phyloP scores from a whole-genome alignment of 2,329 filamentous ascomycete genomes.

The Ophiocordyceps polyrhachis-furcata region DNA sequence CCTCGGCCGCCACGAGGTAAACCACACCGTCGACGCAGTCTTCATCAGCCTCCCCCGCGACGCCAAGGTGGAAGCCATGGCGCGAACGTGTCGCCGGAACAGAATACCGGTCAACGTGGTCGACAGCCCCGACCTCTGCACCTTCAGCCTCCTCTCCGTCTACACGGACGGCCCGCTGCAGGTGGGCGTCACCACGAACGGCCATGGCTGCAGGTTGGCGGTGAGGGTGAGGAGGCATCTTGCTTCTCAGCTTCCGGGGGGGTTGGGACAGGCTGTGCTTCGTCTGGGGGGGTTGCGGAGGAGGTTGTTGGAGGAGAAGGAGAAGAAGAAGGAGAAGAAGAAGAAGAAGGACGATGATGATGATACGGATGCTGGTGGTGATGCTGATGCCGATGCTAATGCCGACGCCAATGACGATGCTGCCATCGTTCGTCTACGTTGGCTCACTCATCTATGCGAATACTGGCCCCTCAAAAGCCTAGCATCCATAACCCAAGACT shows the following conservation, averaged over 20 bases:
- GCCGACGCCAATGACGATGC: constrained; percentile 65
- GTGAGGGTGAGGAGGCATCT: constrained; percentile 80
- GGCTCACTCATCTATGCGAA: constrained; percentile 92
- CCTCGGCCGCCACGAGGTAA: constrained; percentile 65
- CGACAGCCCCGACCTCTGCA: constrained; percentile 71
- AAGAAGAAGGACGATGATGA: not conserved
- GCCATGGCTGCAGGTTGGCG: constrained; percentile 83
- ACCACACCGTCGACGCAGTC: constrained; percentile 68
- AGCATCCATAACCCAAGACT: constrained; percentile 58
- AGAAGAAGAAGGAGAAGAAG: not conserved
- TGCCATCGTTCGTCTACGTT: constrained; percentile 26
- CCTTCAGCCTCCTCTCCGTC: constrained; percentile 76
- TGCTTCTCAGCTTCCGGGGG: constrained; percentile 54
- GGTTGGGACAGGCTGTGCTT: constrained; percentile 60
- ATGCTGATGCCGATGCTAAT: too few relatives aligned
- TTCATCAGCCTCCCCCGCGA: constrained; percentile 55
- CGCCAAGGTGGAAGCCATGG: constrained; percentile 40
- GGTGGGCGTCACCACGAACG: constrained; percentile 89
- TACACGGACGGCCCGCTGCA: constrained; percentile 83
- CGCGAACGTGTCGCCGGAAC: constrained; percentile 53
- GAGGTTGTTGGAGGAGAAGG: constrained; percentile 11
- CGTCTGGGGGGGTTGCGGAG: constrained; percentile 56
- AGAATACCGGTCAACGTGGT: constrained; percentile 88
- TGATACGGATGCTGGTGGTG: constrained; percentile 47
- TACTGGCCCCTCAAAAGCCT: constrained; percentile 87